A percentile compares a stretch with the other conserved stretches of the same genome.
phyloP scores from a whole-genome alignment of 2,329 filamentous ascomycete genomes.

The Fusarium nanum region DNA sequence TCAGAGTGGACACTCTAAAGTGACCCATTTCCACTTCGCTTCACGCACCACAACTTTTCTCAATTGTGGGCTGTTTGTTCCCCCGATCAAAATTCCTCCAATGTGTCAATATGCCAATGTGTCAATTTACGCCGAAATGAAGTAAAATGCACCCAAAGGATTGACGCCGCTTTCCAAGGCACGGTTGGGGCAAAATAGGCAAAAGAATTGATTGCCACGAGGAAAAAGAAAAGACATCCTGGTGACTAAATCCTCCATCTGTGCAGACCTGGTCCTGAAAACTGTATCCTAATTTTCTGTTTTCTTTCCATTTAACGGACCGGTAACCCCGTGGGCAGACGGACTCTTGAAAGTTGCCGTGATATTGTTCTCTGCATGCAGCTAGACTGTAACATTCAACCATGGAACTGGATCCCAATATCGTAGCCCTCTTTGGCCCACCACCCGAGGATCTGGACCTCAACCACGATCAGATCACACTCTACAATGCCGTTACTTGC shows the following conservation, averaged over 20 bases:
- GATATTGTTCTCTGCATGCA: background rate
- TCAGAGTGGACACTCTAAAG: constrained; percentile 12
- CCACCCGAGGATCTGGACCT: constrained; percentile 13
- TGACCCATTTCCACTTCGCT: background rate
- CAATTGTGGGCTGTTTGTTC: constrained; percentile 18
- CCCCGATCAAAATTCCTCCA: background rate
- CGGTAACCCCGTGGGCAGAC: background rate
- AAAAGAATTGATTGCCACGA: background rate
- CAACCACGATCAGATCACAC: background rate
- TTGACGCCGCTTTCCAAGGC: background rate
- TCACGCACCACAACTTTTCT: background rate
- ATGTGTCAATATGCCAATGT: background rate
- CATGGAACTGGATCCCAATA: constrained; percentile 11
- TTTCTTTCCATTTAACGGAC: constrained; percentile 1
- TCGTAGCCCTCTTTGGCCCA: constrained; percentile 18
- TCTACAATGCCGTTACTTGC: constrained; percentile 9
- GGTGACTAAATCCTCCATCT: background rate
- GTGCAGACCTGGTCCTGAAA: background rate
- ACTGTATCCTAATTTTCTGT: background rate
- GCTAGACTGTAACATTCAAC: background rate
- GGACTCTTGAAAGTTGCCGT: too few species aligned
- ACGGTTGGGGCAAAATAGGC: background rate
- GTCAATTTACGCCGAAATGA: background rate
- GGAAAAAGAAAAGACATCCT: background rate
- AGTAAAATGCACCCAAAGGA: background rate